Evolutionary conservation across 2,329 filamentous ascomycete genomes (phyloP).

Genomic region (Xylaria arbuscula): DNA sequence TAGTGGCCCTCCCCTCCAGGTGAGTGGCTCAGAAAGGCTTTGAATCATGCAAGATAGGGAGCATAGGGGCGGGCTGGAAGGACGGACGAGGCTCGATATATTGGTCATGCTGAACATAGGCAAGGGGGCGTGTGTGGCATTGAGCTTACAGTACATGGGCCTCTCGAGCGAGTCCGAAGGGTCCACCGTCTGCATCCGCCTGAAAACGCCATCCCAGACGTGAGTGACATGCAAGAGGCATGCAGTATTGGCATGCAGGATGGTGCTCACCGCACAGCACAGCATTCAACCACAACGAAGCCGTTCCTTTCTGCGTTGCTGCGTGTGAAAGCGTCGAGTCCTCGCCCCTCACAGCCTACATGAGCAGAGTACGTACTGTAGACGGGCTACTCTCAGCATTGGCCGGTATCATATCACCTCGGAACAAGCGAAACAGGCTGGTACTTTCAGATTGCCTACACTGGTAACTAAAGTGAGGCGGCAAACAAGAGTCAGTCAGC

Average conservation of each 20-base stretch:
- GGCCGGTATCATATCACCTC: neutral
- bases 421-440: slow-evolving; percentile 3
- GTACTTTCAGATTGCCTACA: neutral
- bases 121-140: slow-evolving; percentile 9
- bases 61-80: slow-evolving; percentile 27
- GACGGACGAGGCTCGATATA: slow-evolving; percentile 33
- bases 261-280: slow-evolving; percentile 32
- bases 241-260: slow-evolving; percentile 31
- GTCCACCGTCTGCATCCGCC: slow-evolving; percentile 24
- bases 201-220: slow-evolving; percentile 11
- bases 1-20: slow-evolving; percentile 13
- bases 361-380: too few species aligned
- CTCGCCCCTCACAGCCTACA: neutral
- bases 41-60: slow-evolving; percentile 39
- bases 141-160: slow-evolving; percentile 11
- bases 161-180: slow-evolving; percentile 13
- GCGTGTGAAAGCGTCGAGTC: neutral
- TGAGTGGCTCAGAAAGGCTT: slow-evolving; percentile 30
- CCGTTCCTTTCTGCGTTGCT: slow-evolving; percentile 1
- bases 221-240: slow-evolving; percentile 2
- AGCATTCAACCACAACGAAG: neutral
- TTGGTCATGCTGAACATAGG: slow-evolving; percentile 25
- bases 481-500: slow-evolving; percentile 31
- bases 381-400: neutral
- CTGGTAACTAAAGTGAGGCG: slow-evolving; percentile 29